Evolutionary conservation across 306 rosid species (phyloP).

Genomic region (Ormosia semicastrata): DNA sequence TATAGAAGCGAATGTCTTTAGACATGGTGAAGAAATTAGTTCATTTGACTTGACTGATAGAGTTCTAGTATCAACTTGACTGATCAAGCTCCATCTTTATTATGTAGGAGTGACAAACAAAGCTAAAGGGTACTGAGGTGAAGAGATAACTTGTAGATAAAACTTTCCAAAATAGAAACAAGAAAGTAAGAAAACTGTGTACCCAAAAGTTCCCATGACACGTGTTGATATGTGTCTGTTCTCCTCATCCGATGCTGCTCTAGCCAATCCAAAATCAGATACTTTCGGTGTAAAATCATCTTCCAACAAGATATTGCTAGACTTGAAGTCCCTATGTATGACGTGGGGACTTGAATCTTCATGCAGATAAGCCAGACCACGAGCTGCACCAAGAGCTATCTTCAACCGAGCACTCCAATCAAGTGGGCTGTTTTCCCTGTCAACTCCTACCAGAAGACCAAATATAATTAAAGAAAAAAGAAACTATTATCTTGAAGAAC

Average conservation of each 20-base stretch:
- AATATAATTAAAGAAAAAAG: background rate
- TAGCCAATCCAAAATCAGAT: conserved; percentile 96
- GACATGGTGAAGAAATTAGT: background rate
- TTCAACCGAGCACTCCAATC: conserved; percentile 81
- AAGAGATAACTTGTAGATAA: background rate
- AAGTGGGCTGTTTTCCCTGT: conserved; percentile 67
- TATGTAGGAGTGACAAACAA: background rate
- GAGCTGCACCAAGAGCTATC: conserved; percentile 96
- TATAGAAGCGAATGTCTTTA: background rate
- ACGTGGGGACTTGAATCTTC: conserved; percentile 98
- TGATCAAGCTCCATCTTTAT: background rate
- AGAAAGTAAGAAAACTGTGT: conserved; percentile 23
- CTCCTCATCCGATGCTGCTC: conserved; percentile 82
- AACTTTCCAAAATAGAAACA: background rate
- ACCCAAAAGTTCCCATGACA: conserved; percentile 99
- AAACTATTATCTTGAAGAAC: conserved; percentile 21
- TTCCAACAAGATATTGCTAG: conserved; percentile 93
- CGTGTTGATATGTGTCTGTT: conserved; percentile 87
- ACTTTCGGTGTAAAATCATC: conserved; percentile 93
- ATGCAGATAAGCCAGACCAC: conserved; percentile 92
- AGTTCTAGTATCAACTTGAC: background rate
- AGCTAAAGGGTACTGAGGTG: background rate
- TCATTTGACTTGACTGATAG: background rate
- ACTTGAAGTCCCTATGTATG: conserved; percentile 93
- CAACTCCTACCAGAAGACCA: conserved; percentile 56